phyloP scores from a whole-genome alignment of 73 alveolate genomes.

The Paramecium bursaria region DNA sequence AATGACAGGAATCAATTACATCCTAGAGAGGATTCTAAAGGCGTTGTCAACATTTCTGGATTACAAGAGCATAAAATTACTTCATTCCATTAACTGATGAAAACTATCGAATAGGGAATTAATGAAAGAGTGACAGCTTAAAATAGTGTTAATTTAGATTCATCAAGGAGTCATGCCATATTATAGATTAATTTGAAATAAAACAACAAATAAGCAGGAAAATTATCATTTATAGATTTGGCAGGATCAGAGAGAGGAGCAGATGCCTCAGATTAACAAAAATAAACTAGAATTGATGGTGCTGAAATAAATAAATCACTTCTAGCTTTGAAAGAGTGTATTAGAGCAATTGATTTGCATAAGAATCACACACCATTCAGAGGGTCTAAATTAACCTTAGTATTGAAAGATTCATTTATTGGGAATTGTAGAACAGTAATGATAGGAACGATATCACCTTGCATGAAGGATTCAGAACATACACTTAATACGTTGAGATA shows the following conservation, averaged over 20 bases:
- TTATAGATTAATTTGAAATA: constrained; percentile 66
- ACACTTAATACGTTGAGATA: constrained; percentile 99
- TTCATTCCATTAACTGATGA: constrained; percentile 77
- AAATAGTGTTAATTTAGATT: constrained; percentile 75
- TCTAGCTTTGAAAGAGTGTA: constrained; percentile 99
- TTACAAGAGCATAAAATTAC: constrained; percentile 83
- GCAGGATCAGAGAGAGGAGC: constrained; percentile 99
- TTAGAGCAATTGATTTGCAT: constrained; percentile 98
- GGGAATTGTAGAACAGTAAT: constrained; percentile 99
- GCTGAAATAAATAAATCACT: constrained; percentile 99
- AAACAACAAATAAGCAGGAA: constrained; percentile 57
- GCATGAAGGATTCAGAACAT: constrained; percentile 96
- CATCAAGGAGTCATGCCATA: constrained; percentile 79
- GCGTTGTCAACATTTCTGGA: constrained; percentile 97
- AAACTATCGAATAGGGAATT: constrained; percentile 82
- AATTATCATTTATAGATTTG: constrained; percentile 93
- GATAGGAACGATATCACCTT: constrained; percentile 99
- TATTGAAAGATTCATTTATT: constrained; percentile 97
- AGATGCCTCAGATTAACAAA: constrained; percentile 95
- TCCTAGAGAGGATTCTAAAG: constrained; percentile 99
- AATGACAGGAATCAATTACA: constrained; percentile 90
- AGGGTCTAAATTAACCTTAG: constrained; percentile 97
- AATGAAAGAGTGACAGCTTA: constrained; percentile 78
- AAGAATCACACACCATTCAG: constrained; percentile 99
- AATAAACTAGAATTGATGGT: constrained; percentile 96